Evolutionary conservation across 495 filamentous ascomycete species (phyloP), one percentile per base, ranked within the genome.

Genomic region (Talaromyces ruber): DNA sequence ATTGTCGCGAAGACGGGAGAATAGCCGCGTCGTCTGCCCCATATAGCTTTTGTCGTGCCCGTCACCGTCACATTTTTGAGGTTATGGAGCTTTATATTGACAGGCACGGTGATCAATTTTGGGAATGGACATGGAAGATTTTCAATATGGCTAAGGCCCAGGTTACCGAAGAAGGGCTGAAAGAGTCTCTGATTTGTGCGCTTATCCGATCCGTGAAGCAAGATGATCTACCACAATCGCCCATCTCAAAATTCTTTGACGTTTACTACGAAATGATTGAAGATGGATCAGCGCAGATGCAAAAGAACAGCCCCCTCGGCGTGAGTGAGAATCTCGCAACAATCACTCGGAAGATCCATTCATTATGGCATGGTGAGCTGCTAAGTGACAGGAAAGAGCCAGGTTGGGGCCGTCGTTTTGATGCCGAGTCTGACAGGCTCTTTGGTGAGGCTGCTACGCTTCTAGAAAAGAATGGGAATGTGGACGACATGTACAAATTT

Each of bases 1-100:
- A 25, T 26, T 0, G 16, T 37, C 29, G 57, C 6, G 57, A 59
- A 59, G 57, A 45, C 16, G 57, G 57, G 2, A n/a, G 57, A 18
- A 59, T 59, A 3, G 57, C 57, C 2, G 32, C 57, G 14, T 22
- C 57, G 6, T 59, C 57, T 0, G 16, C 57, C 9, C 57, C 57
- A 26, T 45, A 59, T 16, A 59, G 57, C 6, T 59, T 39, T 22
- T 59, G 57, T 16, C 29, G 57, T 8, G 57, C 32, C 0, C 32
- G 57, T n/a, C 57, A 59, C 22, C 57, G 57, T 43, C 57, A 21
- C 30, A 59, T 59, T 7, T 59, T 59, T 12, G 57, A 59, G 26
- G 5, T n/a, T 1, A 59, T 59, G 57, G 57, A 59, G 21, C 6
- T 59, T 16, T 59, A 59, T 21, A 59, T 45, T 22, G 45, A 24